Base-by-base conservation (phyloP, 495 filamentous ascomycete species). In the Astrothelium subdiscretum region DNA sequence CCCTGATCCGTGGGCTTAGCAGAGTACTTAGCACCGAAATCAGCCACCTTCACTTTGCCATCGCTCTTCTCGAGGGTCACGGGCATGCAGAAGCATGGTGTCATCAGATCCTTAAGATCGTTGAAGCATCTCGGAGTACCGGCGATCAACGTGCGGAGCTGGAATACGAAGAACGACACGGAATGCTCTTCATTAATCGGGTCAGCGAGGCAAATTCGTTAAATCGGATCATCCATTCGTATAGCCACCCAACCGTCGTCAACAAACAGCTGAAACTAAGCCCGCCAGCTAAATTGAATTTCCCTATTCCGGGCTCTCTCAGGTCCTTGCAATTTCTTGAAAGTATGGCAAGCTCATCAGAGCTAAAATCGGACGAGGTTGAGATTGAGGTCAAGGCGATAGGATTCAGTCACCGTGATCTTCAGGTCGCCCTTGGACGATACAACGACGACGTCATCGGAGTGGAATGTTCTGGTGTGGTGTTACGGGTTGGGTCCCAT, bases 321-420 rank as follows among this genome's bases (percentile, higher is more conserved):
- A 18, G 20, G 20, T 12, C 43, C 5, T 20, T 48, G n/a, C 43
- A 48, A 48, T 48, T 48, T 2, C 11, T 48, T 20, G 43, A 48
- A 15, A 18, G 20, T 22, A 6, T 58, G 58, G 31, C 20, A 20
- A 13, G 18, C 31, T 24, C n/a, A 35, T 15, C 58, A n/a, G 15
- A 24, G 6, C 62, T 63, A 4, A n/a, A 29, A 22, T 13, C 31
- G 6, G 48, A 59, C n/a, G 52, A 63, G 54, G 62, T 63, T 32
- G 54, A 59, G 31, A 63, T 63, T 27, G 62, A 63, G 20, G 27
- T 42, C 24, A 63, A 63, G 35, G 54, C 62, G 6, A 20, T 42
- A 4, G 52, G 32, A 2, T 6, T 63, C 12, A 63, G 59, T 32
- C 59, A 59, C 57, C 26, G 44, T 5, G 60, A 62, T 24, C 24